Base-by-base conservation (phyloP, 371 early-diverging fungal species). In the Mortierella sp. region DNA sequence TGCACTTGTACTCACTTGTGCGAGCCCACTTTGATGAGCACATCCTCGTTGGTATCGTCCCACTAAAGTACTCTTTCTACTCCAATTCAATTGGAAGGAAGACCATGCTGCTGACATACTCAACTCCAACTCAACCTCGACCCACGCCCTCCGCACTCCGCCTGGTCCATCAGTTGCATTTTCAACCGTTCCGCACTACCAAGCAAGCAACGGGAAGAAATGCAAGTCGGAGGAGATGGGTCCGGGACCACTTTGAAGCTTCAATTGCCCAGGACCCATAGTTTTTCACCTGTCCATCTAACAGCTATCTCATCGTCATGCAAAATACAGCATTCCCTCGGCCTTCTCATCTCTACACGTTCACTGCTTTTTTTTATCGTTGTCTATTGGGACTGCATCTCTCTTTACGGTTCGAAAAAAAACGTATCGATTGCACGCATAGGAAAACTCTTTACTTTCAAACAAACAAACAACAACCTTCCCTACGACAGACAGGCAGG, bases 1-100 rank as follows among this genome's bases (percentile, higher is more conserved):
- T 55, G 58, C 58, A 55, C 58, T 53, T 53, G 34, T 31, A 19
- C 19, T 55, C 58, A 55, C 58, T 55, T 26, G 31, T 55, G 58
- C 58, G 58, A 55, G 58, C 58, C 58, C 58, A 55, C 53, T 29
- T 14, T 55, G 58, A 55, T 55, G 58, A 55, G 58, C 58, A 55
- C 58, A 55, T 55, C 58, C 58, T 7, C n/a, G n/a, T n/a, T n/a
- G n/a, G n/a, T n/a, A n/a, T 13, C 31, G 29, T 29, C 29, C 55
- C 55, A 10, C 29, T 26, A 13, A 24, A 24, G 0, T 26, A 26
- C 11, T 26, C 13, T 11, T 53, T 52, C 13, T 31, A 55, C 4
- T 55, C 14, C 58, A 55, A 55, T 55, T 55, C 58, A 55, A 31
- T 55, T 31, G 53, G 14, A 24, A 8, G 14, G 31, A 24, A 4